Percentiles rank a stretch among this genome's conserved stretches.
Conservation (phyloP, 2,329 filamentous ascomycete genomes). For the Penicillium sp. region DNA sequence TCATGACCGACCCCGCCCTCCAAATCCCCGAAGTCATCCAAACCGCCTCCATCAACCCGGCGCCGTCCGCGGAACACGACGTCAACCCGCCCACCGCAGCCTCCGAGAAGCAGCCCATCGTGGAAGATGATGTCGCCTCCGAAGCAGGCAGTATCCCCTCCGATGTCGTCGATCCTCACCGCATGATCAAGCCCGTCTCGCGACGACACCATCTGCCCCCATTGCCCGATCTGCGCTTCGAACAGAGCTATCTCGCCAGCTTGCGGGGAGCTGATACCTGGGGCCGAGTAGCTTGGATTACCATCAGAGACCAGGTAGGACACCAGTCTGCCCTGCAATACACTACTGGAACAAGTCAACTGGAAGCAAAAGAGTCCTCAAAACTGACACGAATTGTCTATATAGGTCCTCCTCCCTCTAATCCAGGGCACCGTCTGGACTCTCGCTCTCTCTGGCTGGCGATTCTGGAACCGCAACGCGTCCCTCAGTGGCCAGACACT, state of each 20-base stretch:
- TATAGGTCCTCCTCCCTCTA: slow-evolving; percentile 71
- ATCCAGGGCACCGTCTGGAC: slow-evolving; percentile 85
- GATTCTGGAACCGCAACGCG: slow-evolving; percentile 73
- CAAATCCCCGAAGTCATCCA: slow-evolving; percentile 73
- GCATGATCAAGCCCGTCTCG: slow-evolving; percentile 28
- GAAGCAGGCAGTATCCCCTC: slow-evolving; percentile 42
- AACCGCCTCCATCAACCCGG: slow-evolving; percentile 67
- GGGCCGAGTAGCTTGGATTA: slow-evolving; percentile 75
- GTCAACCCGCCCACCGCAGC: slow-evolving; percentile 70
- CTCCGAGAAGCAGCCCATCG: slow-evolving; percentile 57
- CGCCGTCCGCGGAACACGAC: too few relatives aligned
- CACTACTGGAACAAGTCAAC: too few relatives aligned
- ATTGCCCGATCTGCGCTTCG: slow-evolving; percentile 76
- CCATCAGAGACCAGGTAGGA: slow-evolving; percentile 87
- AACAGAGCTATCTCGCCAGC: slow-evolving; percentile 94
- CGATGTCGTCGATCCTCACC: slow-evolving; percentile 37
- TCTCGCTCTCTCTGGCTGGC: slow-evolving; percentile 74
- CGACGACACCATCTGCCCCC: slow-evolving; percentile 53
- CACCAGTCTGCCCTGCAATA: too few relatives aligned
- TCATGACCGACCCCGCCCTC: slow-evolving; percentile 52
- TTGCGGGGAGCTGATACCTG: slow-evolving; percentile 70
- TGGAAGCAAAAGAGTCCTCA: too few relatives aligned
- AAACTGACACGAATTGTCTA: too few relatives aligned
- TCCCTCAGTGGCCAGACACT: slow-evolving; percentile 66
- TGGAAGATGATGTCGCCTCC: slow-evolving; percentile 40